Base-by-base conservation (phyloP, 331 rosid genomes). In the Ulmus americana region DNA sequence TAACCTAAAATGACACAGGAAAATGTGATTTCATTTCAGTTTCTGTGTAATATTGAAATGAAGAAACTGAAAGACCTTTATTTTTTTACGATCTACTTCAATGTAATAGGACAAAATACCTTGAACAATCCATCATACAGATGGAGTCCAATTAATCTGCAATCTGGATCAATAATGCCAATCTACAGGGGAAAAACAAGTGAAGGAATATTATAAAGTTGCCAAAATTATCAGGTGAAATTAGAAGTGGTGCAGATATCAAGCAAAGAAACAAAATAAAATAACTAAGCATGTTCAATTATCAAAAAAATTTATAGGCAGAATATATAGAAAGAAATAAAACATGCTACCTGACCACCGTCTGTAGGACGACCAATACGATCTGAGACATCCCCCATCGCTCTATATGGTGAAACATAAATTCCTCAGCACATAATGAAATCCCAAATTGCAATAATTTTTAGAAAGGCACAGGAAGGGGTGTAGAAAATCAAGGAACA, bases 331-430 rank as follows among this genome's bases (percentile, higher is more conserved):
- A 43, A 6, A 68, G 49, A 16, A 49, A 57, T 8, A 71, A 49
- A 16, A 56, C 63, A 61, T 68, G 45, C 43, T 80, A 94, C 99
- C 95, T 94, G 99, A 14, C 99, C 96, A 62, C 86, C 87, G 79
- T 94, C 99, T 12, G 96, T 87, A 6, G 99, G 91, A 59, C 96
- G 95, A 64, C 97, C 99, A 49, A 90, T 94, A 62, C 96, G 95
- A 73, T 94, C 99, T n/a, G 97, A 94, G 75, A 94, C 97, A 61
- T 94, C 99, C 64, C 97, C 99, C 97, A 87, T 94, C 45, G 99
- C 91, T 79, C 99, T 94, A 73, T 53, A 78, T 56, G 69, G 65
- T 57, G 76, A 39, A 45, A 47, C 45, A 70, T 47, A 52, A 8
- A 55, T 14, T 55, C 42, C 47, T 79, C n/a, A 74, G 53, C n/a